A percentile compares a stretch with the other conserved stretches of the same genome.
Evolutionary conservation across 768 basidiomycete genomes (phyloP).

Genomic region (Strobilomyces echinocephalus): DNA sequence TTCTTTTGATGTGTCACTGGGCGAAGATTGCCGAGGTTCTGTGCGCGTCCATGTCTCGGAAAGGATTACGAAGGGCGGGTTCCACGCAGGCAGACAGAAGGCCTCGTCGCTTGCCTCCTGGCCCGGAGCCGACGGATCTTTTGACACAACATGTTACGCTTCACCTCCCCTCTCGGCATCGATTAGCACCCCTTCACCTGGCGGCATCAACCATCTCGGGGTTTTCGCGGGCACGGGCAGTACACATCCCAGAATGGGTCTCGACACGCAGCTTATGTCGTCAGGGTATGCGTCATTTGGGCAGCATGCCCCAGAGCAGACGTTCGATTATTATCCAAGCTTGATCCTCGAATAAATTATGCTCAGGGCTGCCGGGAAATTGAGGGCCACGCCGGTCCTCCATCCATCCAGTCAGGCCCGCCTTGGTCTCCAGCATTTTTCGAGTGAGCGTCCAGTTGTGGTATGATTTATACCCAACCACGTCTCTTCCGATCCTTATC

Average conservation of each 20-base stretch:
- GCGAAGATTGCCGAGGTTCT: constrained; percentile 66
- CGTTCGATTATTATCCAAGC: constrained; percentile 29
- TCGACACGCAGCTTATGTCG: constrained; percentile 22
- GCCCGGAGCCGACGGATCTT: constrained; percentile 18
- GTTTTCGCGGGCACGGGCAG: constrained; percentile 58
- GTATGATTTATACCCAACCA: constrained; percentile 15
- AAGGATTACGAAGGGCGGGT: constrained; percentile 20
- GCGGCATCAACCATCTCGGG: constrained; percentile 34
- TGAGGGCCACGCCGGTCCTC: not conserved
- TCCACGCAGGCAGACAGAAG: constrained; percentile 16
- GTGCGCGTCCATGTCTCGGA: constrained; percentile 66
- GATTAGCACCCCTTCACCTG: constrained; percentile 33
- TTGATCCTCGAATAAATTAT: constrained; percentile 22
- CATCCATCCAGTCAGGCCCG: not conserved
- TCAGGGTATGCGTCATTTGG: constrained; percentile 30
- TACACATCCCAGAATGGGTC: constrained; percentile 22
- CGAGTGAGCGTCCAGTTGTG: constrained; percentile 14
- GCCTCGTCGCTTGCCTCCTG: constrained; percentile 24
- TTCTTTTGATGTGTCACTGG: constrained; percentile 63
- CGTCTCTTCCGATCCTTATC: not conserved
- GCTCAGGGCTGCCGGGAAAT: not conserved
- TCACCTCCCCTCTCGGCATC: constrained; percentile 38
- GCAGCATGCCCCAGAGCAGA: constrained; percentile 21
- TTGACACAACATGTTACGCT: constrained; percentile 19
- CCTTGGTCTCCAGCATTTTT: constrained; percentile 1